Base-by-base conservation (phyloP, 73 alveolate genomes). In the Paramecium biaurelia region DNA sequence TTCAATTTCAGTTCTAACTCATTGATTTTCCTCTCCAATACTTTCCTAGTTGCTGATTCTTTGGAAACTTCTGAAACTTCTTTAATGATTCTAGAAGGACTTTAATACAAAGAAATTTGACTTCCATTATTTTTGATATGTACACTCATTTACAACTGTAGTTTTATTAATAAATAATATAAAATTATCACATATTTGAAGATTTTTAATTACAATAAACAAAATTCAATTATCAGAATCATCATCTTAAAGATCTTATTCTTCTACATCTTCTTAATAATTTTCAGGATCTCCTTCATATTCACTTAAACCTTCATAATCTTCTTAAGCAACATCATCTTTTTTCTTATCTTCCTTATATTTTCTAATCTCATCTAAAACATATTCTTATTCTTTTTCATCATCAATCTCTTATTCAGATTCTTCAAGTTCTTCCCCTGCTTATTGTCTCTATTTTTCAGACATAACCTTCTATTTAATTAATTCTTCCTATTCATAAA, bases 281-380 rank as follows among this genome's bases (percentile, higher is more conserved):
- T 63, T 63, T 20, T 79, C 90, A 10, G 90, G 90, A 79, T 79
- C 90, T 14, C 90, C 90, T 37, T 79, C 90, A 43, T 79, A 79
- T 79, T 79, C 90, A 79, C 74, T 79, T 42, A 74, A 74, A 4
- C 57, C 87, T 37, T 45, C 90, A 43, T 21, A 43, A 79, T 79
- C 90, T 7, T 24, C 56, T 23, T 79, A 28, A 37, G 47, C 45
- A 23, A 30, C 76, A 41, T 20, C 18, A 1, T 79, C 34, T 21
- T 79, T 42, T 21, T 79, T 79, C 43, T 79, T 41, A 4, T 79
- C 90, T 6, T 79, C 90, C 26, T 79, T 79, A 43, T 79, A 79
- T 14, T 79, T 79, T 34, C 74, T 42, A 20, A 79, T 79, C 12
- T 79, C 90, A 41, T 79, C 90, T 14, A 79, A 43, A 11, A 79